Evolutionary conservation across 371 early-diverging fungal genomes (phyloP).

Genomic region (Chytridiales sp.): DNA sequence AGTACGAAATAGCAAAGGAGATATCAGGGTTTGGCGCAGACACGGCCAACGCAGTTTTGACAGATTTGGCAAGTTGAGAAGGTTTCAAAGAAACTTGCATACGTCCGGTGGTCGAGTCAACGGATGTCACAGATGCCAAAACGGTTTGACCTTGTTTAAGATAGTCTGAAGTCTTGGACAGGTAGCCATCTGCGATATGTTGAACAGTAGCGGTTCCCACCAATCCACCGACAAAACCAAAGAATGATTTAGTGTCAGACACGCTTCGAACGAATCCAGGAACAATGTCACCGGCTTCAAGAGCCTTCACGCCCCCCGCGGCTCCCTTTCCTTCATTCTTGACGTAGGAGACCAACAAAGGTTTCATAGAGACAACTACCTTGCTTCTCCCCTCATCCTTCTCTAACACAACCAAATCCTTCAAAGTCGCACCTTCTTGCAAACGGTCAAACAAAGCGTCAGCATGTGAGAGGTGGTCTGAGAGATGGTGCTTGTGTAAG

Average conservation of each 20-base stretch:
- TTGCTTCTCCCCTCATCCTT: constrained; percentile 46
- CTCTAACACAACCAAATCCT: constrained; percentile 56
- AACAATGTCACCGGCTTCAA: constrained; percentile 52
- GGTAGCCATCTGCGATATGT: constrained; percentile 59
- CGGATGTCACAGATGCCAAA: constrained; percentile 49
- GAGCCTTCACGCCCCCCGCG: constrained; percentile 7
- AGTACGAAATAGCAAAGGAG: constrained; percentile 10
- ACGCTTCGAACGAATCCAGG: constrained; percentile 61
- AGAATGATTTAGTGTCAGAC: constrained; percentile 57
- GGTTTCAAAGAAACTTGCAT: constrained; percentile 62
- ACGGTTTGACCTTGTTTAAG: constrained; percentile 66
- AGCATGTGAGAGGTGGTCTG: constrained; percentile 56
- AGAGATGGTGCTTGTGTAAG: constrained; percentile 58
- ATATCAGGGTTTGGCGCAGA: constrained; percentile 21
- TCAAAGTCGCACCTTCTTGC: constrained; percentile 46
- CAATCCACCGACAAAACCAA: constrained; percentile 59
- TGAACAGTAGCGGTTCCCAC: constrained; percentile 53
- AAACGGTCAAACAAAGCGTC: constrained; percentile 48
- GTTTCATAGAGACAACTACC: constrained; percentile 60
- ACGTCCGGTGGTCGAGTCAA: constrained; percentile 46
- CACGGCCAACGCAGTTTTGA: background rate
- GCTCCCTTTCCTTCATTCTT: constrained; percentile 30
- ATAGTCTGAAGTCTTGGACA: constrained; percentile 49
- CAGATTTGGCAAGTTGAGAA: constrained; percentile 34
- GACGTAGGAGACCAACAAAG: constrained; percentile 55